These are phyloP conservation scores for Lasiosphaeria miniovina DNA, from an alignment of 495 filamentous ascomycete species.

Conservation along the genomic window DNA sequence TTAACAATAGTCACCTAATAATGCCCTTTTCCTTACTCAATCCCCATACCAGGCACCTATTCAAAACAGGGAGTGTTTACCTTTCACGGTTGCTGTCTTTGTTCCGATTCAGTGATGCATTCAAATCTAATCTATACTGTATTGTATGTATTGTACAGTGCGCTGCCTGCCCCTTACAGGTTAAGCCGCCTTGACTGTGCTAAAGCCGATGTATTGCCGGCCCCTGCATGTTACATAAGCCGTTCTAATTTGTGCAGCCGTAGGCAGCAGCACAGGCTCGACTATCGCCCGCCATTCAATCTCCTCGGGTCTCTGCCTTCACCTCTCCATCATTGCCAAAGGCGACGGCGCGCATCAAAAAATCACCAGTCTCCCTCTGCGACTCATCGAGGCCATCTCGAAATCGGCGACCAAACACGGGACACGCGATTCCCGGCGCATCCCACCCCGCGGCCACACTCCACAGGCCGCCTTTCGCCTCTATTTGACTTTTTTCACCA, in stretches of 20 bases:
- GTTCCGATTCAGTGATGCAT: no score
- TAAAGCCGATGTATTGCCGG: slow-evolving; percentile 15
- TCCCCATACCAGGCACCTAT: no score
- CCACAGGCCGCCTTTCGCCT: slow-evolving; percentile 22
- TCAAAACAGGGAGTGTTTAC: no score
- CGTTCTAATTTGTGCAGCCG: slow-evolving; percentile 28
- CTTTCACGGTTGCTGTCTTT: no score
- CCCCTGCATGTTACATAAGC: slow-evolving; percentile 19
- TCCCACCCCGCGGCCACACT: slow-evolving; percentile 26
- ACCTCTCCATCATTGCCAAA: slow-evolving; percentile 53
- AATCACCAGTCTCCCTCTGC: slow-evolving; percentile 51
- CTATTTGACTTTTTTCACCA: slow-evolving; percentile 26
- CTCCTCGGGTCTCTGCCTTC: slow-evolving; percentile 47
- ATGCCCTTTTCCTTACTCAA: no score
- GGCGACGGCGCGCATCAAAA: slow-evolving; percentile 51
- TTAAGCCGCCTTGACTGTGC: background rate
- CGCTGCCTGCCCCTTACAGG: background rate
- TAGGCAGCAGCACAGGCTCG: slow-evolving; percentile 33
- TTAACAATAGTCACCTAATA: no score
- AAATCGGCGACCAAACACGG: slow-evolving; percentile 40
- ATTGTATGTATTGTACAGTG: no score
- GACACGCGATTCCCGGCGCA: slow-evolving; percentile 41
- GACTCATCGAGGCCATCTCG: slow-evolving; percentile 50
- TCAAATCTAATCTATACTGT: no score
- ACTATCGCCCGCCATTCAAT: slow-evolving; percentile 44